A percentile compares a stretch with the other conserved stretches of the same genome.
Conservation (phyloP, 1,284 basidiomycete genomes). For the Irpex sp. region DNA sequence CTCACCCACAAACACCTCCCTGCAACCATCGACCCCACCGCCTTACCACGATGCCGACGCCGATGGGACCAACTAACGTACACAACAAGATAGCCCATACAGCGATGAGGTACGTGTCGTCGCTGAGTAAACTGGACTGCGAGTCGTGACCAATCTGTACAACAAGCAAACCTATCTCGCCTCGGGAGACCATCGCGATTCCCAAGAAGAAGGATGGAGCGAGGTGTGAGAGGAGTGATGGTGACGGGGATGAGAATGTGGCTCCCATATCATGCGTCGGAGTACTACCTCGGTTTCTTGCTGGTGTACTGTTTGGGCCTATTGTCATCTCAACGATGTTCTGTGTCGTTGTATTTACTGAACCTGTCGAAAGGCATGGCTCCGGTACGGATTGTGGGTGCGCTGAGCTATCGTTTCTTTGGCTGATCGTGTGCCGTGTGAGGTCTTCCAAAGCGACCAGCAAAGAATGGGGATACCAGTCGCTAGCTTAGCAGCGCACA, state of each 20-base stretch:
- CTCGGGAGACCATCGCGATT: conserved; percentile 45
- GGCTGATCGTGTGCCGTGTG: background rate
- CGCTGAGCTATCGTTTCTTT: too few relatives aligned
- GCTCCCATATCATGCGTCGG: background rate
- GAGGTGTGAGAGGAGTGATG: background rate
- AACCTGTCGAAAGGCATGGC: background rate
- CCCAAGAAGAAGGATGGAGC: conserved; percentile 22
- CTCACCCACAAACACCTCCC: background rate
- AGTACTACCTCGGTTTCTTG: background rate
- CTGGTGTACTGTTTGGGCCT: too few relatives aligned
- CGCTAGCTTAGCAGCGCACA: conserved; percentile 41
- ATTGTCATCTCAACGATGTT: background rate
- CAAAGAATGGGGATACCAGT: conserved; percentile 23
- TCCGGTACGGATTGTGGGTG: too few relatives aligned
- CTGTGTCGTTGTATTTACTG: background rate
- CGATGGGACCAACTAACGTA: conserved; percentile 43
- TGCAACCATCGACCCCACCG: conserved; percentile 12
- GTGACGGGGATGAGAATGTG: background rate
- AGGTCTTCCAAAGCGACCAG: conserved; percentile 7
- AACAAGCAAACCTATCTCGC: conserved; percentile 48
- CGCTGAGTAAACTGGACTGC: conserved; percentile 25
- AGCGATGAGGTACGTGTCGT: conserved; percentile 40
- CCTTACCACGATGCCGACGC: conserved; percentile 30
- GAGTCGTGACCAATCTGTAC: conserved; percentile 24
- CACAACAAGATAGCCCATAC: conserved; percentile 49